Percentiles rank a stretch among this genome's conserved stretches.
These are phyloP conservation scores for Aureobasidium leucospermi DNA, from an alignment of 2,329 filamentous ascomycete species.

Conservation along the genomic window DNA sequence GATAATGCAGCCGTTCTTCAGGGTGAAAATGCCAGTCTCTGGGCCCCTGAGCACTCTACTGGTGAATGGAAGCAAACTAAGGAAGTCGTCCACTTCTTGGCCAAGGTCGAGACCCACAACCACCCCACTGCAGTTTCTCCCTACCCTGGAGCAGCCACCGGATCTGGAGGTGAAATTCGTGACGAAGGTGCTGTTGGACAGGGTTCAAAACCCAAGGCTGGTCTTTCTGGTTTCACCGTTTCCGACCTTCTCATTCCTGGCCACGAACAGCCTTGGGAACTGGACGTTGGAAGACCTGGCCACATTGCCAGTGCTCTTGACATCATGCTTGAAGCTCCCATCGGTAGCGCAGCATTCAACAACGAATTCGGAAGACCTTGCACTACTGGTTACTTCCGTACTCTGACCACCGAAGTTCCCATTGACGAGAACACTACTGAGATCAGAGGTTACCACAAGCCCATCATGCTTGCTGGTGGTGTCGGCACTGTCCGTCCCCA, in stretches of 20 bases:
- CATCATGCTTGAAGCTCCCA: conserved; percentile 96
- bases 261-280: conserved; percentile 77
- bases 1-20: conserved; percentile 94
- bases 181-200: conserved; percentile 91
- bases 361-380: conserved; percentile 94
- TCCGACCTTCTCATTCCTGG: conserved; percentile 89
- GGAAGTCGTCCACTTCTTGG: conserved; percentile 78
- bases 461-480: conserved; percentile 96
- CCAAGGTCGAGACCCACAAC: conserved; percentile 97
- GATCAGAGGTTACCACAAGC: conserved; percentile 90
- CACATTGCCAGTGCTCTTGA: conserved; percentile 92
- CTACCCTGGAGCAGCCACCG: conserved; percentile 87
- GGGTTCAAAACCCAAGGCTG: conserved; percentile 88
- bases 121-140: conserved; percentile 94
- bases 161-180: conserved; percentile 89
- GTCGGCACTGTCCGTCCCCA: conserved; percentile 86
- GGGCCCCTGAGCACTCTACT: conserved; percentile 80
- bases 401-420: conserved; percentile 65
- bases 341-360: conserved; percentile 92
- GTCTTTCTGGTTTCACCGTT: conserved; percentile 86
- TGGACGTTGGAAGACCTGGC: conserved; percentile 78
- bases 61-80: conserved; percentile 83
- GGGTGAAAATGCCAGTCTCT: conserved; percentile 65
- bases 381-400: conserved; percentile 84
- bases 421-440: conserved; percentile 57